Base-by-base conservation (phyloP, 2,329 filamentous ascomycete genomes). In the Aspergillus ochraceoroseus region DNA sequence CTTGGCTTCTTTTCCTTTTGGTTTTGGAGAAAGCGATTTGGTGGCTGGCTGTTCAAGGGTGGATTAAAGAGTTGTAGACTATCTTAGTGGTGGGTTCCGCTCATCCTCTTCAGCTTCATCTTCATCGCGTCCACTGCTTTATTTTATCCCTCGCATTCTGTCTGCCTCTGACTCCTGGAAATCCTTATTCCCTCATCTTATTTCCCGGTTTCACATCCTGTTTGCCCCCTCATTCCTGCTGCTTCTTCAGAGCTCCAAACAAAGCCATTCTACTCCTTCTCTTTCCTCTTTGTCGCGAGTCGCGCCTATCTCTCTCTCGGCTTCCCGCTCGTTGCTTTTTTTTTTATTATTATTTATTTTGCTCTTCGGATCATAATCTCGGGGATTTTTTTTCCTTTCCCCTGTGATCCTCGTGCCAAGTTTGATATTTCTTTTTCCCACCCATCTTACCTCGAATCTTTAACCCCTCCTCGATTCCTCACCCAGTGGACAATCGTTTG, bases 231-330 rank as follows among this genome's bases (percentile, higher is more conserved):
- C 13, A 30, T 13, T 33, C 36, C 38, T n/a, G n/a, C n/a, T n/a
- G n/a, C n/a, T n/a, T n/a, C n/a, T n/a, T n/a, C n/a, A n/a, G n/a
- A n/a, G n/a, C n/a, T 34, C 35, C 31, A 43, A 48, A 51, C 41
- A 48, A 40, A 45, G 46, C 36, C 41, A 47, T 53, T 49, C 38
- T 45, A 34, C 22, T 36, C 28, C 17, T 14, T 32, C 12, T 25
- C 19, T 20, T 18, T 28, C 39, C 18, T n/a, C 18, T 14, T 31
- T 34, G 31, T 20, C 31, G 9, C 15, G 23, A 25, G 28, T 32
- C 40, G 32, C 40, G 40, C 17, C 36, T 19, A 22, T 45, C 15
- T 28, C 29, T 13, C 28, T 25, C 13, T 37, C 14, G 7, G n/a
- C n/a, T 17, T 44, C 26, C 14, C 18, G 12, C 32, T 11, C 15